Evolutionary conservation across 2,329 filamentous ascomycete species (phyloP), one percentile per base, ranked within the genome.

Genomic region (Proliferodiscus dingleyae): DNA sequence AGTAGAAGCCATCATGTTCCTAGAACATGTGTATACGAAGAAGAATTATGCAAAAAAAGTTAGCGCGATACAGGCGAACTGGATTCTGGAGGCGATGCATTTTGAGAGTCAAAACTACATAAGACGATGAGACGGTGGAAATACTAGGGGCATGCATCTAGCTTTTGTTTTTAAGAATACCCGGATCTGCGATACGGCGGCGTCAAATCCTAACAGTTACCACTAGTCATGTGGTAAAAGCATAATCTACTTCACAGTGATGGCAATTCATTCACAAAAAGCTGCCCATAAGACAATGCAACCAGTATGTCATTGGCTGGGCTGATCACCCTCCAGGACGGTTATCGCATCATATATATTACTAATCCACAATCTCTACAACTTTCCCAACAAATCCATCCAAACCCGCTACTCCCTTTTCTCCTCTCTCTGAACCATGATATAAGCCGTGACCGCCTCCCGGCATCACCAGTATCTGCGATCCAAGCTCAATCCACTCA

Each of bases 401-500:
- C 15, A 90, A 64, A 0, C 83, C 83, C 28, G 73, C 72, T 24
- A 75, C 59, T 4, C 74, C 73, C 56, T 74, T 75, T 53, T 74
- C 71, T 0, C 71, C 72, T 34, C 72, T 63, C 56, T 73, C 72
- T 24, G 75, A 80, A 34, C 74, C 77, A 52, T 83, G 68, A 49
- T 69, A 72, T 15, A 76, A 54, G 0, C 72, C 82, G 42, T 79
- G 79, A 34, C 80, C 80, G 13, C 83, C 81, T 3, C 85, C 85
- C 52, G 87, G 85, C 64, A 89, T 73, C 9, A 90, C 70, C 37
- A 90, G 70, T 21, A 89, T 79, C 50, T 77, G 79, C 30, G 83
- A 82, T 2, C 82, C 85, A 40, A 83, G 63, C 63, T 89, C 82
- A 41, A 89, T 76, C 76, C 83, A 90, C 63, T 90, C 86, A 43